Evolutionary conservation across 768 basidiomycete genomes (phyloP).

Genomic region (Holtermannia corniformis): DNA sequence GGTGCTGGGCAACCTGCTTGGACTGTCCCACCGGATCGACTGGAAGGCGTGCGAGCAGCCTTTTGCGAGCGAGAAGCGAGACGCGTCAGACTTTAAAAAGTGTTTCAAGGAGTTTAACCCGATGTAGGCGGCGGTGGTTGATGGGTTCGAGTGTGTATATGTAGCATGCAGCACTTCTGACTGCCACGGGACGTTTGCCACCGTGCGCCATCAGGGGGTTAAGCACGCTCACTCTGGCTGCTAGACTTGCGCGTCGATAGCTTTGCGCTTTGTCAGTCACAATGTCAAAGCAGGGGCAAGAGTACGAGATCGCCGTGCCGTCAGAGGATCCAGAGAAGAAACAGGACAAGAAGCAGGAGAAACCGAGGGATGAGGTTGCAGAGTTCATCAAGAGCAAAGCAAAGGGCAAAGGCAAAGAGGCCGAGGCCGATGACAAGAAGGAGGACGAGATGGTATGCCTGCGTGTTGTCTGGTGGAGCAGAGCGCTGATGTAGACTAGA

Average conservation of each 20-base stretch:
- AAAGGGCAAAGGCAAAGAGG: conserved; percentile 43
- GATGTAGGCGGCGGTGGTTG: conserved; percentile 6
- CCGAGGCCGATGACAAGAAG: conserved; percentile 42
- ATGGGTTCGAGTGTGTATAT: too few relatives aligned
- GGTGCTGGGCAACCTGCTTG: conserved; percentile 67
- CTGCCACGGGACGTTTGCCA: too few relatives aligned
- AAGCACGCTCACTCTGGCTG: too few relatives aligned
- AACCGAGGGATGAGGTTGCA: conserved; percentile 4
- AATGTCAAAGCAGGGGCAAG: conserved; percentile 10
- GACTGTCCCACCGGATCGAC: conserved; percentile 67
- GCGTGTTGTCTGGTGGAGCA: background rate
- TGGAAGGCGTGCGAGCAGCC: conserved; percentile 81
- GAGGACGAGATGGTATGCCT: conserved; percentile 64
- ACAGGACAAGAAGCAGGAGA: conserved; percentile 44
- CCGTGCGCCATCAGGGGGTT: too few relatives aligned
- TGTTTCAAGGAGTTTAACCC: conserved; percentile 54
- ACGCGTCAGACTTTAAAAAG: conserved; percentile 71
- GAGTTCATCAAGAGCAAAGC: conserved; percentile 15
- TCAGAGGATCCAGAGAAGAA: conserved; percentile 49
- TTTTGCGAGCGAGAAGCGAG: conserved; percentile 76
- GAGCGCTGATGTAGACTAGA: conserved; percentile 46
- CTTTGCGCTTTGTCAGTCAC: too few relatives aligned
- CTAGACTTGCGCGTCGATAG: too few relatives aligned
- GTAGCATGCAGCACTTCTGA: too few relatives aligned
- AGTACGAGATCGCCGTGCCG: conserved; percentile 37